Evolutionary conservation across 2,329 filamentous ascomycete genomes (phyloP).

Genomic region (Fusarium anguioides): DNA sequence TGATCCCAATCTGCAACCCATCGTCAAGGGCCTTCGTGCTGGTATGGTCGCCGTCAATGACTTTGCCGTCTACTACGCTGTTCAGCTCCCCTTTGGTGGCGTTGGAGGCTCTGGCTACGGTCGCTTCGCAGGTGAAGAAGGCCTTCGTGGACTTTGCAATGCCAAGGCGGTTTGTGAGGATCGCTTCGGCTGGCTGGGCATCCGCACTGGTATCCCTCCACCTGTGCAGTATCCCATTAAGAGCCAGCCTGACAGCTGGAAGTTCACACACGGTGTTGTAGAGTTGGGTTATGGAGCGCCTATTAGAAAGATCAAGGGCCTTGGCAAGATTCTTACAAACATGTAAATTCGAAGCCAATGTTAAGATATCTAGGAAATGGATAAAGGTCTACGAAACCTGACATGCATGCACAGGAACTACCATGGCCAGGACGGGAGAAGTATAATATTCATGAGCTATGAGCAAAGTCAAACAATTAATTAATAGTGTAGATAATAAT

Average conservation of each 20-base stretch:
- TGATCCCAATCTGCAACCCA: constrained; percentile 68
- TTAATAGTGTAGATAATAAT: constrained; percentile 1
- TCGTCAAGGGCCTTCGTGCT: constrained; percentile 76
- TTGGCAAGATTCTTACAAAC: constrained; percentile 58
- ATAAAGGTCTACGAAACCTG: neutral
- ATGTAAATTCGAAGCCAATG: constrained; percentile 42
- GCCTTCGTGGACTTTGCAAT: constrained; percentile 86
- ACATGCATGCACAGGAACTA: too few relatives aligned
- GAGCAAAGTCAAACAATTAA: constrained; percentile 3
- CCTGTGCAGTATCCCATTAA: constrained; percentile 84
- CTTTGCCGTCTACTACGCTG: constrained; percentile 92
- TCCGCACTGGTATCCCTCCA: constrained; percentile 81
- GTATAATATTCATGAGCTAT: constrained; percentile 2
- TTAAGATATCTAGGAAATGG: neutral
- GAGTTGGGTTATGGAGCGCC: constrained; percentile 67
- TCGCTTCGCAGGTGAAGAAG: constrained; percentile 91
- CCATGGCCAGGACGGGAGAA: neutral
- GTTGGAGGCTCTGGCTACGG: constrained; percentile 92
- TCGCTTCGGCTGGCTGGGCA: constrained; percentile 68
- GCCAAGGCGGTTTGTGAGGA: constrained; percentile 88
- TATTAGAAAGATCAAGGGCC: constrained; percentile 53
- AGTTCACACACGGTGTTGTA: constrained; percentile 70
- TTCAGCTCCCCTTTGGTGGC: constrained; percentile 94
- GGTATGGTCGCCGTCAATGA: constrained; percentile 98
- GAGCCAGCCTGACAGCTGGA: constrained; percentile 72